phyloP scores from a whole-genome alignment of 2,329 filamentous ascomycete species.

The Lomentospora prolificans region DNA sequence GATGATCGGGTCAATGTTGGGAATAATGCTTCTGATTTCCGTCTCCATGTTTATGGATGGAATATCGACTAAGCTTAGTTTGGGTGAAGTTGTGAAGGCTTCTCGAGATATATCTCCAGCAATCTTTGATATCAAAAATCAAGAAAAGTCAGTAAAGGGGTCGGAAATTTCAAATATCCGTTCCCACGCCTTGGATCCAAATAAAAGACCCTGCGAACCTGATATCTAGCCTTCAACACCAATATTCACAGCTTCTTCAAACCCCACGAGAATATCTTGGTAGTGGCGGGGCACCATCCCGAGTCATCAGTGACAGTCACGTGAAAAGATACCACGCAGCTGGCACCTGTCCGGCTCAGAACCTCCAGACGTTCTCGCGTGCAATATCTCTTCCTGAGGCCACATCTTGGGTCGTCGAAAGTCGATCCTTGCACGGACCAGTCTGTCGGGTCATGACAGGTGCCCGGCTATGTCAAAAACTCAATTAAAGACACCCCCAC shows the following conservation, averaged over 20 bases:
- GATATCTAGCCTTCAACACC: background rate
- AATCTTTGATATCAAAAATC: too few relatives aligned
- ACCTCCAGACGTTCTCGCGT: background rate
- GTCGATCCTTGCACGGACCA: background rate
- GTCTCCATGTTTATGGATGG: slow-evolving; percentile 56
- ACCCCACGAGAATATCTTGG: background rate
- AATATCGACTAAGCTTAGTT: background rate
- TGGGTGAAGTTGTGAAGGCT: too few relatives aligned
- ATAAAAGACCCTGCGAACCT: too few relatives aligned
- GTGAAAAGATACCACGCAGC: too few relatives aligned
- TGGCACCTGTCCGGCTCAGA: too few relatives aligned
- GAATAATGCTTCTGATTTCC: slow-evolving; percentile 75
- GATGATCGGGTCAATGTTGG: slow-evolving; percentile 78
- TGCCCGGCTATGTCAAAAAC: background rate
- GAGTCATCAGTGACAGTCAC: background rate
- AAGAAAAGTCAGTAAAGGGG: too few relatives aligned
- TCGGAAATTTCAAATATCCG: too few relatives aligned
- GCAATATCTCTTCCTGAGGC: background rate
- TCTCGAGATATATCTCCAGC: too few relatives aligned
- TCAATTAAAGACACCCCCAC: too few relatives aligned
- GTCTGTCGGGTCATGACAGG: slow-evolving; percentile 1
- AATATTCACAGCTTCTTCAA: background rate
- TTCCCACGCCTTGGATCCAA: too few relatives aligned
- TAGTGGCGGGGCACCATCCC: background rate
- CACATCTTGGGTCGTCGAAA: background rate